Evolutionary conservation across 805 yeast genomes (phyloP).

Genomic region (Yamadazyma paraphyllophila): DNA sequence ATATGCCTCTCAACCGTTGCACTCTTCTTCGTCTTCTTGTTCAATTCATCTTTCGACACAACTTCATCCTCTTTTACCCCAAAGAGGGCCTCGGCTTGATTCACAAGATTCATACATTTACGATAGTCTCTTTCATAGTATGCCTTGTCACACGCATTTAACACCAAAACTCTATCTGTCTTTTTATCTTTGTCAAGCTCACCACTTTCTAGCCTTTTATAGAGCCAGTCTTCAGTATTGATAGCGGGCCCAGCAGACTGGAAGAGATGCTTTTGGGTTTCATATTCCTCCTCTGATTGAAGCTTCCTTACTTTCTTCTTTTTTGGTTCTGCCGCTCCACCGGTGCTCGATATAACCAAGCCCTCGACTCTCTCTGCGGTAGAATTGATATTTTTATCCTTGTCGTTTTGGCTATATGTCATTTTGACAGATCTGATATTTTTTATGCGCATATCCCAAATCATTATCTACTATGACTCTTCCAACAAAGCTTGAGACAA

Average conservation of each 20-base stretch:
- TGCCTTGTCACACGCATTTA: conserved; percentile 61
- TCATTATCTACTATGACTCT: neutral
- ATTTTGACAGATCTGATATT: neutral
- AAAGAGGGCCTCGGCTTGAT: conserved; percentile 32
- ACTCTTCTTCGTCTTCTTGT: conserved; percentile 24
- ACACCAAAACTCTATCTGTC: conserved; percentile 52
- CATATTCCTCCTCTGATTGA: conserved; percentile 66
- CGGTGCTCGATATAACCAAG: neutral
- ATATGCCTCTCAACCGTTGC: conserved; percentile 47
- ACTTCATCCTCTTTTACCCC: conserved; percentile 23
- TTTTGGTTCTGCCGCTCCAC: neutral
- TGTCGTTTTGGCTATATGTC: neutral
- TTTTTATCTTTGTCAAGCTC: conserved; percentile 37
- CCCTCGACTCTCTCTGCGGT: neutral
- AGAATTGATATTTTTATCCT: neutral
- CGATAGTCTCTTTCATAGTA: conserved; percentile 55
- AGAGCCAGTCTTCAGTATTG: conserved; percentile 47
- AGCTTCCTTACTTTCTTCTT: conserved; percentile 47
- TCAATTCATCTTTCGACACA: conserved; percentile 1
- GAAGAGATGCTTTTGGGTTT: conserved; percentile 51
- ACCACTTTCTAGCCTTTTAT: conserved; percentile 22
- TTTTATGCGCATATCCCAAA: neutral
- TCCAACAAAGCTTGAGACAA: conserved; percentile 14
- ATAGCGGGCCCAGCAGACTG: conserved; percentile 55
- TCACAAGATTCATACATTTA: conserved; percentile 48